phyloP scores from a whole-genome alignment of 1,284 basidiomycete species.

The Austroboletus novae-zelandiae region DNA sequence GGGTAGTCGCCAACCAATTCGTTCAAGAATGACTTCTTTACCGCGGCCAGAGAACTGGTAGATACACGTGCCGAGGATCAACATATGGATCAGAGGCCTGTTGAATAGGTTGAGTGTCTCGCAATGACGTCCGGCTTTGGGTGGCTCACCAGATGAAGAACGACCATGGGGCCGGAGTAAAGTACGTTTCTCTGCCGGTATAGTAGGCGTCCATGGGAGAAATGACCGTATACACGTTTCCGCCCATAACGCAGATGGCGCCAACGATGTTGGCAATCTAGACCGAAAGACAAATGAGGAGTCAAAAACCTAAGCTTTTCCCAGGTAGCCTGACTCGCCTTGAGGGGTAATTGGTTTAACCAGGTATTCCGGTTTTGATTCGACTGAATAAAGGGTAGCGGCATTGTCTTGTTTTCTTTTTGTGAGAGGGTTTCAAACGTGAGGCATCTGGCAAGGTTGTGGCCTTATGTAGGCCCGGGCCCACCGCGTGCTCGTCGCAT shows the following conservation, averaged over 20 bases:
- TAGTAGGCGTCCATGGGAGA: constrained; percentile 68
- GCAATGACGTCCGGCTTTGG: constrained; percentile 6
- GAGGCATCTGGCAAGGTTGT: constrained; percentile 7
- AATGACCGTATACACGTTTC: constrained; percentile 83
- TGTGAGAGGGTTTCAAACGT: constrained; percentile 10
- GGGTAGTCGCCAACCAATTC: constrained; percentile 86
- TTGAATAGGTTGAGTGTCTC: constrained; percentile 5
- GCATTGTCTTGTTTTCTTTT: constrained; percentile 15
- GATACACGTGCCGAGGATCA: constrained; percentile 84
- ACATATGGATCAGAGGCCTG: constrained; percentile 80
- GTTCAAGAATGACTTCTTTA: constrained; percentile 80
- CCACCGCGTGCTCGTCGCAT: constrained; percentile 29
- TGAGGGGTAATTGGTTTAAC: constrained; percentile 26
- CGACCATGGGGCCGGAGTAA: constrained; percentile 87
- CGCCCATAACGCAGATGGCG: constrained; percentile 78
- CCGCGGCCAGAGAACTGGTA: constrained; percentile 86
- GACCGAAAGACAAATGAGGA: background rate
- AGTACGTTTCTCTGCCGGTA: constrained; percentile 79
- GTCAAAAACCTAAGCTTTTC: constrained; percentile 4
- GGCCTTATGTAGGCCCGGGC: constrained; percentile 27
- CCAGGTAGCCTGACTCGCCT: constrained; percentile 16
- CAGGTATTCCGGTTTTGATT: constrained; percentile 27
- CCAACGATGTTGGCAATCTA: constrained; percentile 77
- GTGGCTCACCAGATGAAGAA: constrained; percentile 72
- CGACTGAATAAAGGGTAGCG: constrained; percentile 19